Percentiles rank a stretch among this genome's conserved stretches.
phyloP scores from a whole-genome alignment of 2,329 filamentous ascomycete genomes.

The Scytalidium lignicola region DNA sequence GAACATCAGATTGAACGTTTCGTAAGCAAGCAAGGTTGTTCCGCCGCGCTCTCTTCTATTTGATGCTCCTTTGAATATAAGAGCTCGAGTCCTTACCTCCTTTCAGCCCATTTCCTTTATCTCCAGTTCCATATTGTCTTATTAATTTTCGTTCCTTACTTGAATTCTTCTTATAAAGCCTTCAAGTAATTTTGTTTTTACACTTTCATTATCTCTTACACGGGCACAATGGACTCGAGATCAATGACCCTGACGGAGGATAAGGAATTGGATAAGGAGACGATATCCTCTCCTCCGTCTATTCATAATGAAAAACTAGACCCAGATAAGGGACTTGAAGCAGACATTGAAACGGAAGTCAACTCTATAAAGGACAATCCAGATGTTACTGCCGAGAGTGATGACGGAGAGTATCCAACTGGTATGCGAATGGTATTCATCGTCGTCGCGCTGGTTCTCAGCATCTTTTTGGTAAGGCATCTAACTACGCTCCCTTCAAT shows the following conservation, averaged over 20 bases:
- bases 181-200: not conserved
- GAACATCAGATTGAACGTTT: too few species aligned
- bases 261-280: conserved; percentile 14
- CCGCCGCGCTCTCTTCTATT: too few species aligned
- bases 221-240: conserved; percentile 13
- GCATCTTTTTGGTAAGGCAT: conserved; percentile 37
- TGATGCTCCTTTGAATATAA: too few species aligned
- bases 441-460: conserved; percentile 40
- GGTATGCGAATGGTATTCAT: conserved; percentile 31
- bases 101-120: too few species aligned
- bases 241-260: conserved; percentile 15
- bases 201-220: not conserved
- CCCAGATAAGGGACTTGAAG: not conserved
- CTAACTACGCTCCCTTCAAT: not conserved
- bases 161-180: too few species aligned
- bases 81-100: too few species aligned
- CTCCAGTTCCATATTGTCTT: too few species aligned
- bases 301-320: conserved; percentile 9
- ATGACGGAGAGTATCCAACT: conserved; percentile 22
- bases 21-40: too few species aligned
- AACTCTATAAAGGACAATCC: conserved; percentile 11
- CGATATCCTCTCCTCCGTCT: conserved; percentile 9
- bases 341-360: conserved; percentile 10
- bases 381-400: conserved; percentile 1
- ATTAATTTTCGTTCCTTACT: too few species aligned